These are phyloP conservation scores for Aurifilum marmelostoma DNA, from an alignment of 2,329 filamentous ascomycete species.

Conservation along the genomic window DNA sequence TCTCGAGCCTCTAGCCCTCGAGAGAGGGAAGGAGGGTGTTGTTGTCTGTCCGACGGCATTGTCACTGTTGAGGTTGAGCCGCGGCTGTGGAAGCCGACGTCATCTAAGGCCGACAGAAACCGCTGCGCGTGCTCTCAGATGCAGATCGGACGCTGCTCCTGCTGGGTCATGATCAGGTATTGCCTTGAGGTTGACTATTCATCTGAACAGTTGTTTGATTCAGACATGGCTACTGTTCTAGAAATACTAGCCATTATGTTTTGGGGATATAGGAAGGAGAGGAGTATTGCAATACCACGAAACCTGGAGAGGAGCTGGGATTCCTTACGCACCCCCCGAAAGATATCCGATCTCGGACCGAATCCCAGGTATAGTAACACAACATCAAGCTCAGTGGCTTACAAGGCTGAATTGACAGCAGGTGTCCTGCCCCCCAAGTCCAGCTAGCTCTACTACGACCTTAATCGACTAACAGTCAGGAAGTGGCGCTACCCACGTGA, in stretches of 20 bases:
- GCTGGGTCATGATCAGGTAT: background rate
- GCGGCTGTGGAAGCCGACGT: constrained; percentile 12
- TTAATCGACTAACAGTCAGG: background rate
- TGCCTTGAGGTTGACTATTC: background rate
- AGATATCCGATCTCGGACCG: constrained; percentile 13
- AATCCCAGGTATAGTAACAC: background rate
- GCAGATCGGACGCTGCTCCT: background rate
- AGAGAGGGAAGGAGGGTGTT: background rate
- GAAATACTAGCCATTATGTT: too few species aligned
- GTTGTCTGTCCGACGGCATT: constrained; percentile 7
- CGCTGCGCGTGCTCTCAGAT: constrained; percentile 9
- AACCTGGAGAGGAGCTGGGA: background rate
- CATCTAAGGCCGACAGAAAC: constrained; percentile 29
- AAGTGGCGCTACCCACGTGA: background rate
- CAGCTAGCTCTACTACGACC: background rate
- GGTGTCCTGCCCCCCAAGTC: background rate
- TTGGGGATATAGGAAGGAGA: background rate
- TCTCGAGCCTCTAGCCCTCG: background rate
- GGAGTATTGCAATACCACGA: background rate
- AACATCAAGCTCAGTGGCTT: background rate
- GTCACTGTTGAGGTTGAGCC: constrained; percentile 14
- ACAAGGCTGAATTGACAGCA: background rate
- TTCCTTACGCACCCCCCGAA: too few species aligned
- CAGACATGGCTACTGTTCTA: background rate
- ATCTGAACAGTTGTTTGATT: too few species aligned